Evolutionary conservation across 148 eudicot genomes (phyloP).

Genomic region (Rhododendron molle): DNA sequence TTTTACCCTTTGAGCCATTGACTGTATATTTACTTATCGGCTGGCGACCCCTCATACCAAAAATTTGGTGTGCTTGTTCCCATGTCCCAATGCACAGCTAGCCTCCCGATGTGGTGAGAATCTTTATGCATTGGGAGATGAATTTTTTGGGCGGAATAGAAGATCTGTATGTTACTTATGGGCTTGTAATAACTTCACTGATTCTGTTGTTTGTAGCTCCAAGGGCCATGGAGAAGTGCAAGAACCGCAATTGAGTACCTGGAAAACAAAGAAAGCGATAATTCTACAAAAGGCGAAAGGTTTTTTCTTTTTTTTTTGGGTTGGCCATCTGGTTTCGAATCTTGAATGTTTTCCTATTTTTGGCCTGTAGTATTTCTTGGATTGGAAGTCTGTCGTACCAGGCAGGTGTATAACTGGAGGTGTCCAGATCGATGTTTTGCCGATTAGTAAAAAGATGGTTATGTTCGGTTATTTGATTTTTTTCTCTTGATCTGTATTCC

Average conservation of each 20-base stretch:
- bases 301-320: conserved; percentile 7
- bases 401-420: conserved; percentile 13
- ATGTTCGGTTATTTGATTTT: neutral
- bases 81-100: neutral
- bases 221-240: conserved; percentile 38
- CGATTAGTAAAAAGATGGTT: neutral
- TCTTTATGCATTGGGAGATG: neutral
- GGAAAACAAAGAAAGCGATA: neutral
- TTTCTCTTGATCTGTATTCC: neutral
- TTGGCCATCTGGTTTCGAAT: neutral
- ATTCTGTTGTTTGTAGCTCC: conserved; percentile 35
- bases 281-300: neutral
- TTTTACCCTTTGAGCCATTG: neutral
- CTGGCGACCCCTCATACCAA: neutral
- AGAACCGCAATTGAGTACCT: conserved; percentile 25
- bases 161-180: neutral
- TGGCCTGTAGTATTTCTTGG: conserved; percentile 6
- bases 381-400: neutral
- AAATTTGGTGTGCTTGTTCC: neutral
- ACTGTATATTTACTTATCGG: neutral
- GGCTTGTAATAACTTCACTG: neutral
- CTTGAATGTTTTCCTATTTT: neutral
- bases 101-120: neutral
- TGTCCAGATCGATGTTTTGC: neutral
- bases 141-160: neutral